phyloP scores from a whole-genome alignment of 1,284 basidiomycete species.

The Marasmius tenuissimus region DNA sequence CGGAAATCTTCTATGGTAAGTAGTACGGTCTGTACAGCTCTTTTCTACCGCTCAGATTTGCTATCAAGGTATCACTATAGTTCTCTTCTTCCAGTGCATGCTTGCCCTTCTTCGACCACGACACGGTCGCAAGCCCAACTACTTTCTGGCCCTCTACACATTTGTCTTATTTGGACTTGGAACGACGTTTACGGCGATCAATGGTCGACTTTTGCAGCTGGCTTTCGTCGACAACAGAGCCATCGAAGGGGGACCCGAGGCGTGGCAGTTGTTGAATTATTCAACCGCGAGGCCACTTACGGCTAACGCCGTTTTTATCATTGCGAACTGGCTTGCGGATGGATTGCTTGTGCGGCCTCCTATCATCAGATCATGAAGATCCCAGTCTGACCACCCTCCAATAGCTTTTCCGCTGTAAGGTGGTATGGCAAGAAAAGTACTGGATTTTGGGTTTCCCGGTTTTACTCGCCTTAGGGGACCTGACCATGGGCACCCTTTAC shows the following conservation, averaged over 20 bases:
- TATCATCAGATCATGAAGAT: neutral
- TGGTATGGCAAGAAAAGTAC: constrained; percentile 20
- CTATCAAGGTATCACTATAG: constrained; percentile 2
- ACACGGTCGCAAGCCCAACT: neutral
- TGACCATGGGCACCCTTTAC: constrained; percentile 20
- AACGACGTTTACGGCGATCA: constrained; percentile 28
- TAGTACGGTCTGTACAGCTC: neutral
- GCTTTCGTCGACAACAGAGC: constrained; percentile 34
- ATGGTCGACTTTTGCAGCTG: constrained; percentile 23
- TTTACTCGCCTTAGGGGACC: constrained; percentile 14
- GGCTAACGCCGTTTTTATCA: constrained; percentile 17
- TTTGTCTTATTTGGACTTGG: constrained; percentile 27
- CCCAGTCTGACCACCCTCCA: neutral
- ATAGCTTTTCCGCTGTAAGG: constrained; percentile 25
- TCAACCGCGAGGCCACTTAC: constrained; percentile 15
- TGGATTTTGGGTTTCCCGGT: constrained; percentile 21
- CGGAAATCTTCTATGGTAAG: constrained; percentile 9
- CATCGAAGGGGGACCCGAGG: constrained; percentile 24
- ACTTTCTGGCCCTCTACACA: constrained; percentile 19
- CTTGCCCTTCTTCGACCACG: neutral
- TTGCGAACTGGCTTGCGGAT: constrained; percentile 24
- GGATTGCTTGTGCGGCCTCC: constrained; percentile 22
- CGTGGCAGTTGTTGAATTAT: constrained; percentile 17
- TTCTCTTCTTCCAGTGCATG: constrained; percentile 9
- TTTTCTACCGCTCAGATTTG: neutral